Percentiles rank a stretch among this genome's conserved stretches.
phyloP scores from a whole-genome alignment of 2,329 filamentous ascomycete genomes.

The Ascochyta fabae region DNA sequence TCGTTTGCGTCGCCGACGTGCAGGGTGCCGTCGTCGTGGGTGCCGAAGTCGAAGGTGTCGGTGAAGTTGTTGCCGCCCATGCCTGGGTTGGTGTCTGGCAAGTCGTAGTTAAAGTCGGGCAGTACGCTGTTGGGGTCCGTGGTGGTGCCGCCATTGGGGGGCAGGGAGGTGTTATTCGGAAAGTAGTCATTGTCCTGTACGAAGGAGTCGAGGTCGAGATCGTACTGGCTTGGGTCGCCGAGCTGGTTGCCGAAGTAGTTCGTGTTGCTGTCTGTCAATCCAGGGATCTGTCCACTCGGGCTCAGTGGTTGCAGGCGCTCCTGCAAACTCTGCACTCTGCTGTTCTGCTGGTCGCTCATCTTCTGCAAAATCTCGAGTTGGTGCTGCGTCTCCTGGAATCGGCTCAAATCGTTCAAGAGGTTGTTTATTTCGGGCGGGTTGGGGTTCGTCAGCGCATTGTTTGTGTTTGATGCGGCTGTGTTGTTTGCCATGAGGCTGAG shows the following conservation, averaged over 20 bases:
- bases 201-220: slow-evolving; percentile 64
- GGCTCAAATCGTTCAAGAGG: slow-evolving; percentile 65
- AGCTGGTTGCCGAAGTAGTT: slow-evolving; percentile 48
- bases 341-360: slow-evolving; percentile 79
- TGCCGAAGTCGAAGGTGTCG: slow-evolving; percentile 16
- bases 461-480: slow-evolving; percentile 50
- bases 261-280: slow-evolving; percentile 54
- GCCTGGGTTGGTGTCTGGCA: slow-evolving; percentile 17
- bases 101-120: slow-evolving; percentile 39
- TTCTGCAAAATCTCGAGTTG: slow-evolving; percentile 81
- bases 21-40: slow-evolving; percentile 14
- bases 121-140: slow-evolving; percentile 15
- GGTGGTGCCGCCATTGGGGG: not conserved
- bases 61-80: slow-evolving; percentile 8
- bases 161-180: slow-evolving; percentile 28
- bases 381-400: slow-evolving; percentile 71
- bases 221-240: slow-evolving; percentile 46
- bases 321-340: slow-evolving; percentile 76
- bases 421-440: slow-evolving; percentile 61
- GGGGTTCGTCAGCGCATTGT: slow-evolving; percentile 65
- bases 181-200: slow-evolving; percentile 64
- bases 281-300: slow-evolving; percentile 79
- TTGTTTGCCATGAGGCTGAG: slow-evolving; percentile 57
- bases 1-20: slow-evolving; percentile 17
- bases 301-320: slow-evolving; percentile 79